phyloP scores from a whole-genome alignment of 1,139 yeast species.

The Hyphopichia burtonii region DNA sequence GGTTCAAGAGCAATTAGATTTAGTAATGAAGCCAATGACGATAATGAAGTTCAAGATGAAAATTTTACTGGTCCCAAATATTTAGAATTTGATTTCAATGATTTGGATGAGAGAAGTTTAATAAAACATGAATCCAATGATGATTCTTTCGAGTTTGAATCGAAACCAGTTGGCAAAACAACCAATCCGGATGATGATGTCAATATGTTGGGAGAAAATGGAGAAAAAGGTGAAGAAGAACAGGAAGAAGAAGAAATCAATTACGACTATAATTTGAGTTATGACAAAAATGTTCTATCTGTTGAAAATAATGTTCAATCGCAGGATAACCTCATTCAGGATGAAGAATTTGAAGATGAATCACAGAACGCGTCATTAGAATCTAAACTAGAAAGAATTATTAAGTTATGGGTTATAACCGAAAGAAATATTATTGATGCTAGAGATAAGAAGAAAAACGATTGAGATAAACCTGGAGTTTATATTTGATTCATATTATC shows the following conservation, averaged over 20 bases:
- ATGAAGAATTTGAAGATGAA: conserved; percentile 27
- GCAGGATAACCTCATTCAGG: conserved; percentile 11
- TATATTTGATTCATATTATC: neutral
- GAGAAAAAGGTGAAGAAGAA: conserved; percentile 6
- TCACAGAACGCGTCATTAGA: conserved; percentile 30
- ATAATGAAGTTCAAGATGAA: conserved; percentile 13
- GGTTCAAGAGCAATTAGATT: neutral
- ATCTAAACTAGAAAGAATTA: conserved; percentile 53
- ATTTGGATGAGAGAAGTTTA: conserved; percentile 6
- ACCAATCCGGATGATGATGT: conserved; percentile 8
- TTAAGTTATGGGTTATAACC: conserved; percentile 62
- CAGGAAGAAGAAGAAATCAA: conserved; percentile 1
- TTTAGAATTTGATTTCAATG: conserved; percentile 15
- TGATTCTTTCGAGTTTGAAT: conserved; percentile 8
- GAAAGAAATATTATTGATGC: conserved; percentile 37
- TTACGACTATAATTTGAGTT: conserved; percentile 7
- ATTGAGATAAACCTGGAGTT: neutral
- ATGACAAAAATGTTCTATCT: conserved; percentile 10
- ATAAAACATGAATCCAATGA: conserved; percentile 4
- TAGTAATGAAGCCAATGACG: conserved; percentile 9
- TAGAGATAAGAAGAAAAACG: neutral
- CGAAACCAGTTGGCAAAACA: conserved; percentile 2
- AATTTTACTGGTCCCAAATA: conserved; percentile 17
- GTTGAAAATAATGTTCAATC: conserved; percentile 6
- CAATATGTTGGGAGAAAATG: conserved; percentile 10